Evolutionary conservation across 2,329 filamentous ascomycete species (phyloP).

Genomic region (Ustulina deusta): DNA sequence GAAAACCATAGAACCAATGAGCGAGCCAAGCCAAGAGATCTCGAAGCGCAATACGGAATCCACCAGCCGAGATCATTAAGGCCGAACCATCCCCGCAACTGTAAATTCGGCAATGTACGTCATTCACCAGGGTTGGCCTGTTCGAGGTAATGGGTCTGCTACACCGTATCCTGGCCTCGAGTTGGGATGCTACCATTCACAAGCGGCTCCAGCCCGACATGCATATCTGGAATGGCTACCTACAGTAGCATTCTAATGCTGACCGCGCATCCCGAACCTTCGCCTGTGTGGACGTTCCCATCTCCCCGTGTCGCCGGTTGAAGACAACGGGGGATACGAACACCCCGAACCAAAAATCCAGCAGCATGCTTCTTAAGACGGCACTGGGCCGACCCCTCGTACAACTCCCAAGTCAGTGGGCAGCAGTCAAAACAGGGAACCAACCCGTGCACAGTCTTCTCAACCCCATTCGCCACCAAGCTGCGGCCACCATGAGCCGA

Average conservation of each 20-base stretch:
- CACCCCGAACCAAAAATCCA: not conserved
- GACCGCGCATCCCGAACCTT: slow-evolving; percentile 15
- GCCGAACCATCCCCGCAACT: slow-evolving; percentile 14
- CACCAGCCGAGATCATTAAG: not conserved
- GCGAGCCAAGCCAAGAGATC: not conserved
- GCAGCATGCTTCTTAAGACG: slow-evolving; percentile 29
- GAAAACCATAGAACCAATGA: slow-evolving; percentile 31
- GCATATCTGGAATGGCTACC: not conserved
- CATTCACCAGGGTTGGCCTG: not conserved
- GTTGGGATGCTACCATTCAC: not conserved
- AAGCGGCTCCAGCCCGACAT: slow-evolving; percentile 4
- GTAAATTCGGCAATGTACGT: not conserved
- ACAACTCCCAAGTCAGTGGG: slow-evolving; percentile 9
- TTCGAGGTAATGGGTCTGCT: slow-evolving; percentile 2
- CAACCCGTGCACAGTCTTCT: not conserved
- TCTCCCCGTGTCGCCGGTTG: slow-evolving; percentile 1
- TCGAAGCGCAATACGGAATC: not conserved
- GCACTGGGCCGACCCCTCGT: slow-evolving; percentile 5
- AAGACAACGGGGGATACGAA: not conserved
- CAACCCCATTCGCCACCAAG: slow-evolving; percentile 24
- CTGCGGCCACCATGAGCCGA: slow-evolving; percentile 26
- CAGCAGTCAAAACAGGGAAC: slow-evolving; percentile 13
- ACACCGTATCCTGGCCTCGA: not conserved
- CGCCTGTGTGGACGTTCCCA: not conserved
- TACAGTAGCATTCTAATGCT: slow-evolving; percentile 29